Evolutionary conservation across 768 basidiomycete genomes (phyloP), one percentile per base, ranked within the genome.

Genomic region (Phlebiopsis flavidoalba): DNA sequence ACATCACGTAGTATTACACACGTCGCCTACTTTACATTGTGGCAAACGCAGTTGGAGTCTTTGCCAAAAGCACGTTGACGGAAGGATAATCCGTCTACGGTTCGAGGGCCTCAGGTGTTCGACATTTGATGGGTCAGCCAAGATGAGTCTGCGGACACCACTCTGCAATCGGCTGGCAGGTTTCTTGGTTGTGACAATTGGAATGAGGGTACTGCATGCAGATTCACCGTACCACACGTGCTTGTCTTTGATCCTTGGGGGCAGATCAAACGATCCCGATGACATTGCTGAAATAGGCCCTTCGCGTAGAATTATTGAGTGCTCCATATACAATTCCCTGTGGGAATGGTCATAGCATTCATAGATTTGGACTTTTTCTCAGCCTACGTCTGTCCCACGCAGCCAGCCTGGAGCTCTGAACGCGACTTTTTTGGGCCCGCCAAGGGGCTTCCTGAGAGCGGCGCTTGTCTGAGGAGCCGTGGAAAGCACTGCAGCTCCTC

Each of bases 71-170:
- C 80, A 83, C n/a, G 77, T 85, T 71, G 8, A 73, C 53, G 31
- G 59, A 65, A 15, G n/a, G n/a, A n/a, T n/a, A 71, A 65, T 24
- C 67, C 45, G 22, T 56, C n/a, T n/a, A n/a, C n/a, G n/a, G 14
- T 35, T 37, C 21, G 8, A 55, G 24, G 80, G 69, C 61, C 55
- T 73, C 51, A 79, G 62, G n/a, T n/a, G n/a, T 69, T 70, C 63
- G n/a, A 70, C 70, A 50, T 75, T 77, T 26, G 83, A 83, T 3
- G 82, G 79, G 64, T 89, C 88, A 8, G 80, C 75, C 15, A 89
- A 67, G 10, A 69, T 69, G 17, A 88, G 59, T 36, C 71, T 77
- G 47, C 76, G 69, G n/a, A 64, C 58, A 66, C 76, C 73, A 80
- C 37, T 86, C 87, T 88, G 47, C 15, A 14, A 43, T 55, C 11